phyloP scores from a whole-genome alignment of 352 stramenopile genomes.

The Elongisporangium prolatum region DNA sequence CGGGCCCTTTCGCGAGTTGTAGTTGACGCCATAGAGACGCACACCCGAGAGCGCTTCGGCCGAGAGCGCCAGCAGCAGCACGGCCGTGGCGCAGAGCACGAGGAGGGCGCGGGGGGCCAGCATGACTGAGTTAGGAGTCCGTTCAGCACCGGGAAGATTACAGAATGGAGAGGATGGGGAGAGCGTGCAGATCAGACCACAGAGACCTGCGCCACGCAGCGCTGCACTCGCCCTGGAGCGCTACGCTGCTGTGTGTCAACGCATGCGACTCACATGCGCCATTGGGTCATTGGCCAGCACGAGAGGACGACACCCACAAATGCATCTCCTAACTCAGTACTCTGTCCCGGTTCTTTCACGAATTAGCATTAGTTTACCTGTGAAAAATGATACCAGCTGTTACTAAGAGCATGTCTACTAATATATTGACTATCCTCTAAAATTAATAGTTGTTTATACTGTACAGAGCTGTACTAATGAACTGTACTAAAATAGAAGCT shows the following conservation, averaged over 20 bases:
- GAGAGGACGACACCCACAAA: neutral
- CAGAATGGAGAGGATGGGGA: neutral
- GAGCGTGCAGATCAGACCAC: neutral
- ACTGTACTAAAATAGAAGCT: no score
- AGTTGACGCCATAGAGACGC: slow-evolving; percentile 69
- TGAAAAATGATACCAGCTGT: neutral
- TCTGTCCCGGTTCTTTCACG: neutral
- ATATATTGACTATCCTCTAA: no score
- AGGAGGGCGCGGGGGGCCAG: neutral
- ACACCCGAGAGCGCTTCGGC: slow-evolving; percentile 33
- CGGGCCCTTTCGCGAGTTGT: slow-evolving; percentile 55
- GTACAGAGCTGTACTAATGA: no score
- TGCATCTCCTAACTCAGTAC: neutral
- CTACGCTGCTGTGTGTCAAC: neutral
- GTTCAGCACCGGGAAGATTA: neutral
- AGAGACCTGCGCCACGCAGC: neutral
- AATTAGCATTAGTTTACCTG: neutral
- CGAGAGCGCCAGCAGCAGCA: slow-evolving; percentile 9
- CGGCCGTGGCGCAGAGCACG: slow-evolving; percentile 1
- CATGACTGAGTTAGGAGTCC: neutral
- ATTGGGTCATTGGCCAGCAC: neutral
- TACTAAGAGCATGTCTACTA: no score
- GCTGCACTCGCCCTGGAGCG: no score
- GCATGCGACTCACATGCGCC: neutral
- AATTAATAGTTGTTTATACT: no score